A percentile compares a stretch with the other conserved stretches of the same genome.
These are phyloP conservation scores for Hamigera avellanea DNA, from an alignment of 495 filamentous ascomycete genomes.

Conservation along the genomic window DNA sequence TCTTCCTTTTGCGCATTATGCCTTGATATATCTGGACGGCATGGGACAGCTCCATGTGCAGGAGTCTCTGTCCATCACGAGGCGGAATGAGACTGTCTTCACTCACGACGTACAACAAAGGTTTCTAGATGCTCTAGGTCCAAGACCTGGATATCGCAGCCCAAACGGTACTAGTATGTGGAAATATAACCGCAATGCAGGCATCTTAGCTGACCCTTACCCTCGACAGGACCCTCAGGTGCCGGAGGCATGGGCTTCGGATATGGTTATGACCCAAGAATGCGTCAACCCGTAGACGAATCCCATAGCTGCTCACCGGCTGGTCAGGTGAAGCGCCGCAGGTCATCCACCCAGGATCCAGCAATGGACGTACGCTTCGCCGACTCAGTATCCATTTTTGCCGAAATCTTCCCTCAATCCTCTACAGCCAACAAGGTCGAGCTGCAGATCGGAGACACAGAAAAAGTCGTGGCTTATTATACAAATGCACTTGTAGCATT, in stretches of 20 bases:
- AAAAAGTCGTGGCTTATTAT: slow-evolving; percentile 27
- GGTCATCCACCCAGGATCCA: slow-evolving; percentile 10
- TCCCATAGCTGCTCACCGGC: slow-evolving; percentile 5
- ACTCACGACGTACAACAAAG: slow-evolving; percentile 24
- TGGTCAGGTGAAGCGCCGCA: slow-evolving; percentile 25
- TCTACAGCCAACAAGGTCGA: slow-evolving; percentile 24
- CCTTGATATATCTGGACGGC: slow-evolving; percentile 32
- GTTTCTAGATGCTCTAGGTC: slow-evolving; percentile 26
- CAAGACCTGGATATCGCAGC: slow-evolving; percentile 20
- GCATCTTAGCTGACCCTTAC: slow-evolving; percentile 1
- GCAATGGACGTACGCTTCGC: neutral
- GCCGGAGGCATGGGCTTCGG: neutral
- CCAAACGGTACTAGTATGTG: slow-evolving; percentile 20
- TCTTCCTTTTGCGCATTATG: slow-evolving; percentile 26
- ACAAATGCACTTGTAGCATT: slow-evolving; percentile 27
- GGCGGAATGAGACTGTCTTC: slow-evolving; percentile 24
- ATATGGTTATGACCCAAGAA: slow-evolving; percentile 2
- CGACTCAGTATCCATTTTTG: slow-evolving; percentile 13
- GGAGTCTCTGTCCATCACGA: slow-evolving; percentile 26
- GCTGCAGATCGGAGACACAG: slow-evolving; percentile 26
- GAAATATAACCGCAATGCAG: neutral
- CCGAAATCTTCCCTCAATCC: slow-evolving; percentile 16
- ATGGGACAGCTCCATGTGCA: slow-evolving; percentile 24
- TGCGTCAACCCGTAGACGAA: slow-evolving; percentile 4
- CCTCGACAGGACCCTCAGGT: neutral